Evolutionary conservation across 2,329 filamentous ascomycete species (phyloP).

Genomic region (Monosporascus sp.): DNA sequence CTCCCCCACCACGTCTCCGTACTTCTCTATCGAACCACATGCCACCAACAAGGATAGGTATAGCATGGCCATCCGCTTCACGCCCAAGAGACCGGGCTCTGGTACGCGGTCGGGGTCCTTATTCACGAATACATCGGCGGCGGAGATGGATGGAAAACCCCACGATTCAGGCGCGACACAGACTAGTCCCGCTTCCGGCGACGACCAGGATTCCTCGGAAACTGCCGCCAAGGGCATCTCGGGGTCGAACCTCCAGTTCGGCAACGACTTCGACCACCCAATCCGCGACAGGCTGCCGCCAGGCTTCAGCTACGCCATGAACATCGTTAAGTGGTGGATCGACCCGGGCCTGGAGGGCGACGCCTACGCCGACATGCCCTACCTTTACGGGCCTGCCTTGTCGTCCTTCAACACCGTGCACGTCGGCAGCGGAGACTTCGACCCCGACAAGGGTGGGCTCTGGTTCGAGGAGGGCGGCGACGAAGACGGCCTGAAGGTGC

Average conservation of each 20-base stretch:
- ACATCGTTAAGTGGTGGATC: slow-evolving; percentile 82
- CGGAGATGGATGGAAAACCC: too few species aligned
- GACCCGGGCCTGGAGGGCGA: slow-evolving; percentile 90
- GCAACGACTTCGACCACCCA: slow-evolving; percentile 91
- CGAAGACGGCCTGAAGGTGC: slow-evolving; percentile 43
- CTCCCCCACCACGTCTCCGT: slow-evolving; percentile 66
- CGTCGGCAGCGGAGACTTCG: slow-evolving; percentile 51
- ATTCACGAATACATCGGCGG: too few species aligned
- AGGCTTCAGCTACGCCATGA: slow-evolving; percentile 79
- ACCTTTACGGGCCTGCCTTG: slow-evolving; percentile 77
- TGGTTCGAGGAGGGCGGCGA: slow-evolving; percentile 64
- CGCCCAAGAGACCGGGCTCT: slow-evolving; percentile 49
- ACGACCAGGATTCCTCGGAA: slow-evolving; percentile 5
- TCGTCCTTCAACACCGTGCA: slow-evolving; percentile 74
- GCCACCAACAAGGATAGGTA: slow-evolving; percentile 69
- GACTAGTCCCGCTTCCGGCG: neutral
- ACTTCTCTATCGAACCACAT: slow-evolving; percentile 71
- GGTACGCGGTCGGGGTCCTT: slow-evolving; percentile 3
- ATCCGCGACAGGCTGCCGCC: slow-evolving; percentile 82
- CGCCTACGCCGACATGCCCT: slow-evolving; percentile 78
- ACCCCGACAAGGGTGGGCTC: slow-evolving; percentile 44
- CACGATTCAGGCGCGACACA: neutral
- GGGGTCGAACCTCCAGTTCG: slow-evolving; percentile 76
- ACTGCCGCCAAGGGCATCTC: slow-evolving; percentile 45
- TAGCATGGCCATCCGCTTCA: slow-evolving; percentile 74